phyloP scores from a whole-genome alignment of 805 yeast genomes.

The Candida adriatica region DNA sequence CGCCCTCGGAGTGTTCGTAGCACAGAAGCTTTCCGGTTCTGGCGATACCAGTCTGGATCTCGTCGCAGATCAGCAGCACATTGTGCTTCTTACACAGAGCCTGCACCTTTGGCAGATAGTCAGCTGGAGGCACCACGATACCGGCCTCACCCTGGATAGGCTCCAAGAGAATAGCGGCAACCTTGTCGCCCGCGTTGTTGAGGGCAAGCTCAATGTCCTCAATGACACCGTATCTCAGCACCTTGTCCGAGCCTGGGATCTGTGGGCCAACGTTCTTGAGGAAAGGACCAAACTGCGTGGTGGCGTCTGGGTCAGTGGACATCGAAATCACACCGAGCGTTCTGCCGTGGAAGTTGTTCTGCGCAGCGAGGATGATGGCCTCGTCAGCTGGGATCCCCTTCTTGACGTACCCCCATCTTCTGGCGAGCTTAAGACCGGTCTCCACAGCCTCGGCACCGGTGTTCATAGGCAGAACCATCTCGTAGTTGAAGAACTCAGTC shows the following conservation, averaged over 20 bases:
- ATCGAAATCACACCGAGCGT: conserved; percentile 91
- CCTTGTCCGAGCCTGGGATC: conserved; percentile 65
- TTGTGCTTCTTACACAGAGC: conserved; percentile 76
- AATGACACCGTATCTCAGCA: conserved; percentile 72
- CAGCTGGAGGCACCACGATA: conserved; percentile 86
- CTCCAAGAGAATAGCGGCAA: conserved; percentile 87
- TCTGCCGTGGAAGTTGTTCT: conserved; percentile 93
- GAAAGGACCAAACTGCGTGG: conserved; percentile 85
- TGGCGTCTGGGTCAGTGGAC: conserved; percentile 95
- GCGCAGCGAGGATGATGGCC: conserved; percentile 83
- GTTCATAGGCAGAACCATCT: conserved; percentile 94
- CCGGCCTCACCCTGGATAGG: conserved; percentile 99
- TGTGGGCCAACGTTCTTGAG: conserved; percentile 76
- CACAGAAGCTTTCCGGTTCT: conserved; percentile 94
- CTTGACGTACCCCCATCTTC: conserved; percentile 93
- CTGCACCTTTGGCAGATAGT: conserved; percentile 67
- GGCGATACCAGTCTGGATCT: conserved; percentile 96
- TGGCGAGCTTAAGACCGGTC: conserved; percentile 86
- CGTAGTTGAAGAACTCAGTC: conserved; percentile 85
- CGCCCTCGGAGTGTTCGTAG: conserved; percentile 71
- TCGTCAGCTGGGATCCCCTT: conserved; percentile 79
- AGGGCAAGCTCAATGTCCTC: conserved; percentile 85
- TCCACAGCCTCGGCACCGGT: conserved; percentile 99
- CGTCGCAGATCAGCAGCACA: conserved; percentile 88
- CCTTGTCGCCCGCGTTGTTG: conserved; percentile 73